phyloP scores from a whole-genome alignment of 768 basidiomycete species.

The Obba rivulosa region DNA sequence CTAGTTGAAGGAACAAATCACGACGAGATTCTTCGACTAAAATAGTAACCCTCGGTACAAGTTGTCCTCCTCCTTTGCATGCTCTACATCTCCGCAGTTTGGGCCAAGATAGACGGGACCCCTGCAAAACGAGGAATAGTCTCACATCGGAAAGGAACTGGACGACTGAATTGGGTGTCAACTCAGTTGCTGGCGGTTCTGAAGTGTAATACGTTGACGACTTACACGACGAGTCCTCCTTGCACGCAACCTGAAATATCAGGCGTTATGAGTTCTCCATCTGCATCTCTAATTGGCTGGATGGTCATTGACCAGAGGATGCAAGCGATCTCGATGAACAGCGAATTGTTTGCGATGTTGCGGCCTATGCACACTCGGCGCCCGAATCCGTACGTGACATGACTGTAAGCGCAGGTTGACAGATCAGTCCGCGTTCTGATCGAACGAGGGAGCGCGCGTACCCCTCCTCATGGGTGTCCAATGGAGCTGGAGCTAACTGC shows the following conservation, averaged over 20 bases:
- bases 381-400: constrained; percentile 5
- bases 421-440: not conserved
- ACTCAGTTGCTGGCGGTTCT: no score
- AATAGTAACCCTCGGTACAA: no score
- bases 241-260: not conserved
- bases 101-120: no score
- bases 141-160: no score
- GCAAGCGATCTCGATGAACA: constrained; percentile 17
- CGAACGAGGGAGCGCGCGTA: not conserved
- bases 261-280: constrained; percentile 8
- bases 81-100: no score
- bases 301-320: constrained; percentile 17
- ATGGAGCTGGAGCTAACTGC: not conserved
- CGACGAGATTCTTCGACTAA: no score
- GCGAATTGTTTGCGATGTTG: constrained; percentile 14
- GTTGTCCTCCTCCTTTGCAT: no score
- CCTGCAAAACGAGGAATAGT: no score
- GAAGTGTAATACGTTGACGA: not conserved
- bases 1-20: no score
- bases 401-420: not conserved
- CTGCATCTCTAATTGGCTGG: constrained; percentile 9
- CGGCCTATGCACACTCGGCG: constrained; percentile 15
- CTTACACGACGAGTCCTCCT: not conserved
- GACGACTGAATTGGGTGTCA: no score
- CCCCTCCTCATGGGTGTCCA: not conserved